A percentile compares a stretch with the other conserved stretches of the same genome.
phyloP scores from a whole-genome alignment of 441 rosid genomes.

The Adansonia rubrostipa region DNA sequence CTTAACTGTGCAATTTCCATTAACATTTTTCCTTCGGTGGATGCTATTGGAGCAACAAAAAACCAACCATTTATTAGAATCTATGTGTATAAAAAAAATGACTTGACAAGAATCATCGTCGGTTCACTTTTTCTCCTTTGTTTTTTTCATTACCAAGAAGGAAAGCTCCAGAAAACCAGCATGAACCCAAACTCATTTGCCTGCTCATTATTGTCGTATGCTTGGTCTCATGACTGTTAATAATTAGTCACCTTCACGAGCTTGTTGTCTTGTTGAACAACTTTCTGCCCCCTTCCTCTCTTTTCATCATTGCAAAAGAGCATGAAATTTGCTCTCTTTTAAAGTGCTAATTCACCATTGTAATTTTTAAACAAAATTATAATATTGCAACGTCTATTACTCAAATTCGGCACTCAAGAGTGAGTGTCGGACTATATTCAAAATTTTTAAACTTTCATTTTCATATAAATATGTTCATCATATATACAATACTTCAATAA shows the following conservation, averaged over 20 bases:
- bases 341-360: too few relatives aligned
- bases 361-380: too few relatives aligned
- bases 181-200: neutral
- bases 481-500: too few relatives aligned
- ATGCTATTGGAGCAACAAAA: slow-evolving; percentile 5
- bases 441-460: too few relatives aligned
- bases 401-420: too few relatives aligned
- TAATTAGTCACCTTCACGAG: neutral
- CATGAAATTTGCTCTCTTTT: neutral
- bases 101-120: neutral
- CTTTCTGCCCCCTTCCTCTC: neutral
- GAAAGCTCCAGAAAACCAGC: neutral
- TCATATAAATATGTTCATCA: too few relatives aligned
- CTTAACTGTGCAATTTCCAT: neutral
- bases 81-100: neutral
- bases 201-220: neutral
- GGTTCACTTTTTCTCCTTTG: neutral
- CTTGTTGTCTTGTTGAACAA: neutral
- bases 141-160: slow-evolving; percentile 8
- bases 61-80: neutral
- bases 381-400: too few relatives aligned
- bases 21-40: neutral
- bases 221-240: neutral
- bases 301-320: neutral
- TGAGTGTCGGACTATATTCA: too few relatives aligned